Conservation (phyloP, 768 basidiomycete genomes). For the Hericium rajendrae region DNA sequence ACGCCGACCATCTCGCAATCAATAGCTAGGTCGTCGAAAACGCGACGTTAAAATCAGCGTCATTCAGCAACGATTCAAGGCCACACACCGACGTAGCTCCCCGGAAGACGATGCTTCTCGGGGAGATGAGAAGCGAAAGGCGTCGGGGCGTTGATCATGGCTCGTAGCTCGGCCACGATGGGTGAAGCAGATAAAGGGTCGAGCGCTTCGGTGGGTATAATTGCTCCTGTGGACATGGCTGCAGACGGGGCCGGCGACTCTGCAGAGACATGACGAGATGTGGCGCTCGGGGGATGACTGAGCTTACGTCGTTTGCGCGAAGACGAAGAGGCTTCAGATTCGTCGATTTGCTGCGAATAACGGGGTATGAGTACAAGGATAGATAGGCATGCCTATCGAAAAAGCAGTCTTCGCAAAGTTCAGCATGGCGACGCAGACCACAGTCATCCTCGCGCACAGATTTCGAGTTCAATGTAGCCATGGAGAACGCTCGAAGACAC, state of each 20-base stretch:
- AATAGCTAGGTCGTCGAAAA: conserved; percentile 29
- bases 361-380: no score
- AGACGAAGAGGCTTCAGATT: background rate
- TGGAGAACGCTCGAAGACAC: no score
- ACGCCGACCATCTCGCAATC: conserved; percentile 99
- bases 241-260: background rate
- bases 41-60: background rate
- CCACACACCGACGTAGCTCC: conserved; percentile 49
- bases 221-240: no score
- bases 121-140: conserved; percentile 5
- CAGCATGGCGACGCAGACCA: no score
- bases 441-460: no score
- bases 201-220: no score
- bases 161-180: conserved; percentile 4
- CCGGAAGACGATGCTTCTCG: conserved; percentile 27
- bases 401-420: no score
- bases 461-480: no score
- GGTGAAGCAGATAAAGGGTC: background rate
- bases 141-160: conserved; percentile 22
- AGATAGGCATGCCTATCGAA: no score
- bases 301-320: background rate
- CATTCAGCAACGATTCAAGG: background rate
- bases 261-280: background rate
- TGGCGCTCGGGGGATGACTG: background rate
- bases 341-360: no score